Base-by-base conservation (phyloP, 83 land plant genomes). In the Picea abies region DNA sequence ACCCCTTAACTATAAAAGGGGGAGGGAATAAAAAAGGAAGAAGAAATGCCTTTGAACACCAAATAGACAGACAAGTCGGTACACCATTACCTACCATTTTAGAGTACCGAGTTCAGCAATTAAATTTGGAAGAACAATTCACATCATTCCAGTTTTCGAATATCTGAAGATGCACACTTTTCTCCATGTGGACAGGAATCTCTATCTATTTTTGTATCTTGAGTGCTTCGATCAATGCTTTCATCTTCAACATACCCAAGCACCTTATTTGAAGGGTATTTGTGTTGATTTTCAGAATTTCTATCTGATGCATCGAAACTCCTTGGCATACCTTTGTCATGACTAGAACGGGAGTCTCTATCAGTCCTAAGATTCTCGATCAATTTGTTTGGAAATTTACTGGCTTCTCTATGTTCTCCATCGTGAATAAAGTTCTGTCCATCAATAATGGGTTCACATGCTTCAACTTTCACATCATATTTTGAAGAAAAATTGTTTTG, bases 121-220 rank as follows among this genome's bases (percentile, higher is more conserved):
- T 37, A 35, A 32, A 35, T 69, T 35, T 41, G 19, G 75, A 73
- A 72, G 22, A 20, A 41, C 25, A 44, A 73, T 9, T 73, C 47
- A n/a, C 35, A 44, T 44, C 52, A 47, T 73, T 39, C 56, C 58
- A 47, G 6, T 73, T 73, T 72, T 72, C 58, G 58, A 44, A 23
- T 23, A 72, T 12, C 70, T 72, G 76, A 11, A 72, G 56, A 11
- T 72, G 76, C 12, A 72, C 8, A 44, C 10, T 72, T 39, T 72
- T 72, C 15, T 22, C 76, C 6, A 39, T 0, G 23, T 44, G 76
- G 0, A 22, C 22, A 39, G 52, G 19, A 72, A 72, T 72, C 76
- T 72, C 44, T 72, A 39, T 71, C 76, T 72, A 72, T 44, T 47
- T n/a, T 44, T 72, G 41, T n/a, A 22, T 72, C 44, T 72, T 72